These are phyloP conservation scores for Colletotrichum eremochloae DNA, from an alignment of 2,329 filamentous ascomycete genomes.

Conservation along the genomic window DNA sequence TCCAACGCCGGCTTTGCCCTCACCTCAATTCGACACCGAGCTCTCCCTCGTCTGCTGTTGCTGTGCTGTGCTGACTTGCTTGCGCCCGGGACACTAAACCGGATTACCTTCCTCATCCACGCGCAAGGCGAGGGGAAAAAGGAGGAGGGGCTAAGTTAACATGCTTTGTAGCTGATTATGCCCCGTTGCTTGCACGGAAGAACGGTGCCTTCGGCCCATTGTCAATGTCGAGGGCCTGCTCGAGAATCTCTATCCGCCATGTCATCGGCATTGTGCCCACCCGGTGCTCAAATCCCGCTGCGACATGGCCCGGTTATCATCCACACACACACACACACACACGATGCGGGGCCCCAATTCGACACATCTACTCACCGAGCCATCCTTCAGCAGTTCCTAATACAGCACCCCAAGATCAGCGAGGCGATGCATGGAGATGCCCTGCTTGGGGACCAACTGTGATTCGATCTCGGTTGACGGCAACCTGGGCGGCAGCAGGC, in stretches of 20 bases:
- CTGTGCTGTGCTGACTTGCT: neutral
- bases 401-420: neutral
- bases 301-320: neutral
- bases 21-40: neutral
- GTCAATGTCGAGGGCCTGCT: neutral
- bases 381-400: neutral
- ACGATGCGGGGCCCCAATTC: neutral
- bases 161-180: neutral
- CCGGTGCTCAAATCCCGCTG: conserved; percentile 1
- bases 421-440: neutral
- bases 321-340: neutral
- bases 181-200: neutral
- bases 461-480: conserved; percentile 17
- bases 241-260: conserved; percentile 11
- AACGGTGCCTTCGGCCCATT: neutral
- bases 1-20: too few relatives aligned
- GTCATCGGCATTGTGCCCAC: conserved; percentile 7
- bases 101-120: neutral
- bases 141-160: too few relatives aligned
- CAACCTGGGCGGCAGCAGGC: neutral
- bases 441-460: neutral
- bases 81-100: neutral
- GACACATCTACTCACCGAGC: neutral
- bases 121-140: neutral
- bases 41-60: neutral